A percentile compares a stretch with the other conserved stretches of the same genome.
Evolutionary conservation across 129 eudicot genomes (phyloP).

Genomic region (Solidago caesia): DNA sequence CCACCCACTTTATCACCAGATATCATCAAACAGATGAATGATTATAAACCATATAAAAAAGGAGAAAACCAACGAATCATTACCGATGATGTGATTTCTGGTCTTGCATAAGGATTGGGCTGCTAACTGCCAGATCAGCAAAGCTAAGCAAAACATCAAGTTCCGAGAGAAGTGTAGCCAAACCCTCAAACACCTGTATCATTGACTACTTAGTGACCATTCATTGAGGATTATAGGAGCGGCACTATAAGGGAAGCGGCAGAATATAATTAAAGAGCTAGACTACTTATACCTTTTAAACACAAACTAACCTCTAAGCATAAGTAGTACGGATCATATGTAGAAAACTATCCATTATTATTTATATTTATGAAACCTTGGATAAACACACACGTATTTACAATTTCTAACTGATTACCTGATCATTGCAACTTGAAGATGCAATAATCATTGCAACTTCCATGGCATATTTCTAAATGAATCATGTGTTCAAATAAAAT

Average conservation of each 20-base stretch:
- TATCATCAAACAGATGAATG: not conserved
- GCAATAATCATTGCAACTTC: too few species aligned
- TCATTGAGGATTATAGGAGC: not conserved
- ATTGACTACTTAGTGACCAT: constrained; percentile 2
- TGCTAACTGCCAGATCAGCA: constrained; percentile 92
- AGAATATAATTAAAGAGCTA: constrained; percentile 18
- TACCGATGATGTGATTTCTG: constrained; percentile 74
- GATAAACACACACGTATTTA: not conserved
- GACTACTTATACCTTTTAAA: not conserved
- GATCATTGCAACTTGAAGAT: too few species aligned
- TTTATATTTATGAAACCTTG: not conserved
- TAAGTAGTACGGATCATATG: not conserved
- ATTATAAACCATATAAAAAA: constrained; percentile 4
- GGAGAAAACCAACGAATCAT: constrained; percentile 10
- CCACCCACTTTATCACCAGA: not conserved
- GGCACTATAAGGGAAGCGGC: constrained; percentile 21
- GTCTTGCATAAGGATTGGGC: constrained; percentile 86
- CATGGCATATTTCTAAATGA: too few species aligned
- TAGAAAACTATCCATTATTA: not conserved
- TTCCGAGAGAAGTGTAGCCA: constrained; percentile 74
- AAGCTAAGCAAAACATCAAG: constrained; percentile 94
- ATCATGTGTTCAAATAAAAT: too few species aligned
- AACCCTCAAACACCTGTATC: constrained; percentile 76
- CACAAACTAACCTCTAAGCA: not conserved
- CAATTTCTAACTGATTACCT: not conserved